Evolutionary conservation across 164 flowering plant species (phyloP), one percentile per base, ranked within the genome.

Genomic region (Cinnamomum micranthum): DNA sequence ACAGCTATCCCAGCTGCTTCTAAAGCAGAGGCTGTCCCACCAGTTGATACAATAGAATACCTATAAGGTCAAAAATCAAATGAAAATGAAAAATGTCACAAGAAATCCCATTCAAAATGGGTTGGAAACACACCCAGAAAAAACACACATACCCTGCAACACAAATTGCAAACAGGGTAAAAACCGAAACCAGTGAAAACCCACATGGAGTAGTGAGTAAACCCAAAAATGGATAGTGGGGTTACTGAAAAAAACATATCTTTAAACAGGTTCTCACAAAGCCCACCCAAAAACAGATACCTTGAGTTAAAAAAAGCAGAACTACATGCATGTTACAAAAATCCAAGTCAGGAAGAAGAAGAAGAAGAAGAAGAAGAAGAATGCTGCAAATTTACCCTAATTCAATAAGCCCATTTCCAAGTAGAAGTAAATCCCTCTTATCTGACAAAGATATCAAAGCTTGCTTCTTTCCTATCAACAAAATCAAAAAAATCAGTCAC

Each of bases 1-100:
- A 96, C 98, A 77, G 95, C 74, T 3, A 96, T 81, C 55, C 97
- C 99, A 79, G 88, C 87, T 79, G 71, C 81, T 80, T 89, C 93
- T 76, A 96, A 84, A 73, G 97, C 81, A 77, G 92, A 80, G 74
- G 98, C 94, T 15, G 99, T 96, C 75, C 99, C 99, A 81, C 99
- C 99, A 77, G 99, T 96, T 70, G 99, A 96, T 78, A 96, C 97
- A 82, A 96, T 87, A 14, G 88, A 86, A 80, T 87, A 91, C 76
- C 99, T 96, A 71, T 27, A 82, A 2, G 24, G 19, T 50, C 35
- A 5, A 68, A 17, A 68, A 27, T 41, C 47, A 41, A 41, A 6
- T 41, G 10, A 41, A 41, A 41, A 6, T 41, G 10, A 41, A 41
- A 41, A 9, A 41, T 41, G 47, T 41, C 4, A 4, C 6, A 31